These are phyloP conservation scores for Fraxinus greggii DNA, from an alignment of 305 asterid species.

Conservation along the genomic window DNA sequence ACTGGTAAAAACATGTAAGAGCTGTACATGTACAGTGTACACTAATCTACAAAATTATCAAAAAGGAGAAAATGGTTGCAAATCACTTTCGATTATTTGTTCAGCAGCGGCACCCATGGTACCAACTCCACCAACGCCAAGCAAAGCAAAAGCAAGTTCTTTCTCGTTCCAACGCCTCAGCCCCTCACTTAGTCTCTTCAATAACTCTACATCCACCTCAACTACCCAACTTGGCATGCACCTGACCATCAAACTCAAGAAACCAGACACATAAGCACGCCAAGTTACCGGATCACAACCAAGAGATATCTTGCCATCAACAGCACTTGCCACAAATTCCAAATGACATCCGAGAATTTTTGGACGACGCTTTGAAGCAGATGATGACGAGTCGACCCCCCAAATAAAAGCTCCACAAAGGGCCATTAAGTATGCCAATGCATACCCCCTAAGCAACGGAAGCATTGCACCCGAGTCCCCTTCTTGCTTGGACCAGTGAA, in stretches of 20 bases:
- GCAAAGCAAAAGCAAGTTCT: conserved; percentile 81
- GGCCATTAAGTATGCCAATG: conserved; percentile 69
- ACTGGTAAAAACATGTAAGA: conserved; percentile 14
- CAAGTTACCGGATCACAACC: conserved; percentile 87
- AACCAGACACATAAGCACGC: conserved; percentile 78
- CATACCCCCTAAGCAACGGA: conserved; percentile 73
- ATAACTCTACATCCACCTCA: conserved; percentile 58
- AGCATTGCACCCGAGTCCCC: conserved; percentile 42
- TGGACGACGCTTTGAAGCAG: conserved; percentile 73
- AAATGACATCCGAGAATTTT: conserved; percentile 62
- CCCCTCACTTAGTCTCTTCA: conserved; percentile 67
- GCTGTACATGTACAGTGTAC: conserved; percentile 30
- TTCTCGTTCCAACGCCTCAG: conserved; percentile 71
- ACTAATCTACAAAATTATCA: conserved; percentile 44
- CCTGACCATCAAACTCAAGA: conserved; percentile 73
- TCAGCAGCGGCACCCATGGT: conserved; percentile 89
- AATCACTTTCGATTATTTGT: conserved; percentile 46
- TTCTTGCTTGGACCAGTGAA: conserved; percentile 47
- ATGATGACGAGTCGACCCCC: conserved; percentile 62
- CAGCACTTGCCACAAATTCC: conserved; percentile 78
- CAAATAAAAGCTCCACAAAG: conserved; percentile 76
- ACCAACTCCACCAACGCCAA: conserved; percentile 64
- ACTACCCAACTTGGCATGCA: conserved; percentile 72
- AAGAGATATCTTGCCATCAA: conserved; percentile 78
- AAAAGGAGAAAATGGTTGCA: conserved; percentile 19